Base-by-base conservation (phyloP, 2,329 filamentous ascomycete species). In the Xenosphaeropsis pyriputrescens region DNA sequence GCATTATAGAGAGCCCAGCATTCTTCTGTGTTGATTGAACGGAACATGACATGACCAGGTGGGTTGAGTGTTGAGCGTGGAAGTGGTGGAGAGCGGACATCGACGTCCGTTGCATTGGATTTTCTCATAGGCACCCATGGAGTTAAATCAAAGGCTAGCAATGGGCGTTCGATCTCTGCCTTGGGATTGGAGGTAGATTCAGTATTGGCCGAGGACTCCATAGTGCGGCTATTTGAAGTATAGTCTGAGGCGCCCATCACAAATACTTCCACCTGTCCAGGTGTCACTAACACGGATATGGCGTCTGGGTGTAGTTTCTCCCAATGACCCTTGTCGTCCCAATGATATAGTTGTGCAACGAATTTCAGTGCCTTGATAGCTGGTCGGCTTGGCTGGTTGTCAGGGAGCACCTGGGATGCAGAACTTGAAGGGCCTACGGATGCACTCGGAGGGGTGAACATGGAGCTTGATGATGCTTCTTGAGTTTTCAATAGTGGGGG, bases 21-120 rank as follows among this genome's bases (percentile, higher is more conserved):
- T 43, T 95, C 89, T 32, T 75, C 70, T 2, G 76, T 68, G 34
- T 72, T 83, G 32, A 79, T 67, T 35, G 85, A 85, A 32, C 91
- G 80, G 70, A 96, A 91, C 66, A 93, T 89, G 61, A 94, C 67
- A 22, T 68, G 68, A 12, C 77, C 79, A 36, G 79, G 70, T 52
- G 61, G 70, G 41, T 67, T 71, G 40, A 94, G 70, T 48, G 75
- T 73, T 5, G 82, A 86, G 44, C 82, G 74, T 26, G 68, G 55
- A 6, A 82, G 81, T 18, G 88, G 81, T 2, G 85, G 85, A 6
- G 89, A 95, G 36, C 86, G 81, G 45, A 98, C 85, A 46, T 93
- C 91, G 38, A 98, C 84, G 55, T 98, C 91, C 22, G 98, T 73
- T 3, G 83, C 84, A 16, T 86, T 98, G 50, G 88, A 91, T 51